Evolutionary conservation across 108 stramenopile species (phyloP), one percentile per base, ranked within the genome.

Genomic region (Cyclotella kingstonii): DNA sequence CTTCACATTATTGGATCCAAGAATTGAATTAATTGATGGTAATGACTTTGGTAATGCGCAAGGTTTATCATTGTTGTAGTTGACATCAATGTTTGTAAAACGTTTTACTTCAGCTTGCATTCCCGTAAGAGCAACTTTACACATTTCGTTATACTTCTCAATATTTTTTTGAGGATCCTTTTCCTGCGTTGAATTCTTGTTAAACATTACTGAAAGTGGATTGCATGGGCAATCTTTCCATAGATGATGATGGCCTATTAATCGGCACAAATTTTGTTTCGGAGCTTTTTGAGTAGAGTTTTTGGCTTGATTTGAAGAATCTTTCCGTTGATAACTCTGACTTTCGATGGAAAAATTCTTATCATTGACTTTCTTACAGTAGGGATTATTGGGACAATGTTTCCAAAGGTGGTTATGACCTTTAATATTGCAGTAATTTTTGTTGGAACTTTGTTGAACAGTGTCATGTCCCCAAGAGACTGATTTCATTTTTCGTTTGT

Each of bases 391-490:
- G 8, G 55, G 55, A 41, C 55, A 56, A 27, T 56, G 17, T 41
- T 40, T 56, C 55, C 55, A 56, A 18, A 56, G 15, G 21, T 56
- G 55, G 42, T 56, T 10, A 18, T 56, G 55, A 14, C 26, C 40
- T n/a, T 38, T 38, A 18, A 26, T 11, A n/a, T 56, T 42, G 23
- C 38, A 56, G 22, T 41, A 41, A 14, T 56, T 56, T 11, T 26
- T 26, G n/a, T 56, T 3, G 0, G 10, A 23, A 11, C n/a, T 40
- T 9, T 40, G 10, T 3, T 11, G 9, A 2, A 40, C 27, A 6
- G 11, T n/a, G 21, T 40, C 26, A 4, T 25, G 40, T n/a, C 52
- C 52, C 52, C 52, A 42, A 8, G 22, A 35, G 23, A 56, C 42
- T 27, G 53, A 38, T 54, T 54, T 39, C 54, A 28, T 39, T 38